These are phyloP conservation scores for Fusarium dlaminii DNA, from an alignment of 2,329 filamentous ascomycete genomes.

Conservation along the genomic window DNA sequence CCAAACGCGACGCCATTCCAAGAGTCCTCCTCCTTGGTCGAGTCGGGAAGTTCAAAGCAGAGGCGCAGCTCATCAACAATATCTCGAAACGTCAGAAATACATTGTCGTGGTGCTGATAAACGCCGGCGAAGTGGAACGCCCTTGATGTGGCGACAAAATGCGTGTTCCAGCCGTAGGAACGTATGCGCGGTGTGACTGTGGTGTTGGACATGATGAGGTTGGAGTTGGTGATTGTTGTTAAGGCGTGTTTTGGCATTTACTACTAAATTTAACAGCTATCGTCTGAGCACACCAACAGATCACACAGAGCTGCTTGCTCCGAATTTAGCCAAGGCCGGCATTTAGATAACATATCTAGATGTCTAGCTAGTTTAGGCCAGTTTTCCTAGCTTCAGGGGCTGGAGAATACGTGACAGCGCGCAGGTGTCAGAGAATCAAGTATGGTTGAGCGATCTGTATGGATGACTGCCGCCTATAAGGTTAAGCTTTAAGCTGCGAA, in stretches of 20 bases:
- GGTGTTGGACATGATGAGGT: too few relatives aligned
- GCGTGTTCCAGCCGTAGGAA: not conserved
- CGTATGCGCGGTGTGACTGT: not conserved
- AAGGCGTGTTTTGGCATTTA: too few relatives aligned
- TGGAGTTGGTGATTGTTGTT: too few relatives aligned
- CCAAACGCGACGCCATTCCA: slow-evolving; percentile 14
- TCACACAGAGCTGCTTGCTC: not conserved
- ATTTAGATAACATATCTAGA: not conserved
- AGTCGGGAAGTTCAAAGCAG: slow-evolving; percentile 18
- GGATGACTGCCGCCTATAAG: too few relatives aligned
- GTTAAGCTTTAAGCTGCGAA: too few relatives aligned
- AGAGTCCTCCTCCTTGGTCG: not conserved
- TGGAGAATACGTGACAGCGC: not conserved
- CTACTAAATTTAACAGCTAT: not conserved
- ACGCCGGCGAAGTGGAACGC: slow-evolving; percentile 1
- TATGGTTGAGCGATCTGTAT: too few relatives aligned
- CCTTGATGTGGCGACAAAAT: not conserved
- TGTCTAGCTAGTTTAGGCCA: accelerated
- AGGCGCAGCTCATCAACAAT: slow-evolving; percentile 27
- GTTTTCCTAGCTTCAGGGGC: too few relatives aligned
- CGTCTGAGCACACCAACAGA: accelerated
- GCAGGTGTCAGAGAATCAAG: not conserved
- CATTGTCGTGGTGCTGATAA: not conserved
- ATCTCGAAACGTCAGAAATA: slow-evolving; percentile 21
- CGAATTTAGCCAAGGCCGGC: too few relatives aligned